Evolutionary conservation across 257 asterid genomes (phyloP).

Genomic region (Penstemon barbatus): DNA sequence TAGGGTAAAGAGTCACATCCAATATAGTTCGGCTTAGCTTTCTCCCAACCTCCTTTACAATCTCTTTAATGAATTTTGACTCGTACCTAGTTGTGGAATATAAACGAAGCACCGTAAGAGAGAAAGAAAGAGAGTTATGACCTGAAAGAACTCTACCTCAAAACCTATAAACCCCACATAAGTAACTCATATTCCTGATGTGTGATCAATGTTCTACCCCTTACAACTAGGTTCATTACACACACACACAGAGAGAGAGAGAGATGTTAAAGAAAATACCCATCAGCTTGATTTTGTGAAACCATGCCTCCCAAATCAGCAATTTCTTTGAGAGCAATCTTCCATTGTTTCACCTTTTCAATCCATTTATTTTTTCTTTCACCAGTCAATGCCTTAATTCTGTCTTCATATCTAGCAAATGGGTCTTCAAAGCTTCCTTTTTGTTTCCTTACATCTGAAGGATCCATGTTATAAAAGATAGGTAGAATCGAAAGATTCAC

Average conservation of each 20-base stretch:
- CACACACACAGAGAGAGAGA: neutral
- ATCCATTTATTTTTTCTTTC: neutral
- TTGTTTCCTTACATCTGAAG: neutral
- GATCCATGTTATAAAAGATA: neutral
- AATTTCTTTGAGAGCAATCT: neutral
- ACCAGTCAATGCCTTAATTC: neutral
- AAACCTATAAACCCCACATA: no score
- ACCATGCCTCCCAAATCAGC: constrained; percentile 8
- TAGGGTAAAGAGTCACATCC: neutral
- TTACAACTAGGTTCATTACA: no score
- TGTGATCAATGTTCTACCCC: no score
- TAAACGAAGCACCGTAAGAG: neutral
- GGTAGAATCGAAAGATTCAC: neutral
- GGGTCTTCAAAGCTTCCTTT: neutral
- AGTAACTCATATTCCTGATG: neutral
- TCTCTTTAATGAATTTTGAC: neutral
- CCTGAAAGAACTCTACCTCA: no score
- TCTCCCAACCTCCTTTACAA: neutral
- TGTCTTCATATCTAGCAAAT: neutral
- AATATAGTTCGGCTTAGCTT: neutral
- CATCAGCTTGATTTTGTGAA: constrained; percentile 3
- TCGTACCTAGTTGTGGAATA: neutral
- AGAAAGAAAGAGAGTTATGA: no score
- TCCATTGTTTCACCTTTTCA: neutral
- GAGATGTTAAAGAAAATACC: neutral